Percentiles rank a stretch among this genome's conserved stretches.
These are phyloP conservation scores for Suillus fuscotomentosus DNA, from an alignment of 768 basidiomycete species.

Conservation along the genomic window DNA sequence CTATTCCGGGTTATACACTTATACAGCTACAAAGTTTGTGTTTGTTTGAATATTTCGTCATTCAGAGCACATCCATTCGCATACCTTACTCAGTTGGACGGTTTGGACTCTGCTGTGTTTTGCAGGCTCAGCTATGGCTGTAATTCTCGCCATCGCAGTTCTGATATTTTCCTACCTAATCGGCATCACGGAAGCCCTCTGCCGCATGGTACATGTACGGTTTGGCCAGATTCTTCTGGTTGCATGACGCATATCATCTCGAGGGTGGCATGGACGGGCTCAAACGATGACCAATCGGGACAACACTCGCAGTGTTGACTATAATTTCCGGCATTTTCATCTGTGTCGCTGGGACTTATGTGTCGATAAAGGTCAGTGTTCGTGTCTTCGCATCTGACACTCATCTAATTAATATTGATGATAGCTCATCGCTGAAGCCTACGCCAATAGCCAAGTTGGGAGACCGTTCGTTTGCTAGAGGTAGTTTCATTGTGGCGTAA, in stretches of 20 bases:
- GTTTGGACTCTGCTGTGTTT: constrained; percentile 47
- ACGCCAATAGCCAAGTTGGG: constrained; percentile 39
- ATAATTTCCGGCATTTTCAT: constrained; percentile 50
- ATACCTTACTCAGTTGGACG: constrained; percentile 49
- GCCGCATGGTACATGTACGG: constrained; percentile 60
- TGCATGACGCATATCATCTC: constrained; percentile 46
- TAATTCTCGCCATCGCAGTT: constrained; percentile 47
- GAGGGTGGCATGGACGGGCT: constrained; percentile 36
- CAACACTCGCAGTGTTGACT: constrained; percentile 39
- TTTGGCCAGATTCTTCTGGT: constrained; percentile 50
- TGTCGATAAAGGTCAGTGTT: constrained; percentile 45
- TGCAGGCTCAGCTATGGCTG: constrained; percentile 33
- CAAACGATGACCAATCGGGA: constrained; percentile 31
- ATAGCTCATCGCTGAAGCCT: constrained; percentile 48
- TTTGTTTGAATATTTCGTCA: constrained; percentile 52
- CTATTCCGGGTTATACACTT: constrained; percentile 44
- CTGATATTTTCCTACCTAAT: constrained; percentile 57
- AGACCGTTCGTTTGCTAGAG: constrained; percentile 46
- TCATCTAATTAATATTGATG: constrained; percentile 5
- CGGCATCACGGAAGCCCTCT: constrained; percentile 48
- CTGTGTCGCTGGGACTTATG: constrained; percentile 52
- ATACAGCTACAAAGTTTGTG: constrained; percentile 54
- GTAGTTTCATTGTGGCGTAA: not conserved
- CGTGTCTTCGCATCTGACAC: not conserved
- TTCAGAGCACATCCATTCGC: constrained; percentile 46